Evolutionary conservation across 176 grass and related monocot genomes (phyloP).

Genomic region (Rhynchospora pubera): DNA sequence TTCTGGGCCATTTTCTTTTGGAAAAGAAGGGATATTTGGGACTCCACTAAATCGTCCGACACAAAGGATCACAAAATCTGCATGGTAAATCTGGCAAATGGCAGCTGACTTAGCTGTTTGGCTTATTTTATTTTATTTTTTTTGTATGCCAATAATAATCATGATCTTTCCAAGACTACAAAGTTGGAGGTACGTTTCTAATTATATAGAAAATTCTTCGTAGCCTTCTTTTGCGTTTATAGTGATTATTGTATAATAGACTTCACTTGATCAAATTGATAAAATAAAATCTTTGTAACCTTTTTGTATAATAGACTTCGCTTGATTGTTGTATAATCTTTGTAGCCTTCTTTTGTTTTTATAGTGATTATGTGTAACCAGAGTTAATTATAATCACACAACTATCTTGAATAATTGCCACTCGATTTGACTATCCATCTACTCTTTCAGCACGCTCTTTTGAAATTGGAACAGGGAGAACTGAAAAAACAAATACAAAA

Average conservation of each 20-base stretch:
- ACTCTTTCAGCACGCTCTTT: too few relatives aligned
- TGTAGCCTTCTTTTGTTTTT: too few relatives aligned
- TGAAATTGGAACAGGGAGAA: too few relatives aligned
- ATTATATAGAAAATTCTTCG: not conserved
- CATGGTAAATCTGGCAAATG: slow-evolving; percentile 7
- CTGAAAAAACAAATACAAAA: too few relatives aligned
- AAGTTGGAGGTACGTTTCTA: not conserved
- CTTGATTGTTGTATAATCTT: too few relatives aligned
- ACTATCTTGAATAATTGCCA: not conserved
- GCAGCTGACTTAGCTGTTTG: not conserved
- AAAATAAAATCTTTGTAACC: too few relatives aligned
- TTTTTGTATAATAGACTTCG: too few relatives aligned
- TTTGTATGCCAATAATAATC: not conserved
- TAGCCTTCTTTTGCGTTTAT: not conserved
- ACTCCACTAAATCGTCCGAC: slow-evolving; percentile 25
- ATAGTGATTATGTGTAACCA: not conserved
- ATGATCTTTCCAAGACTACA: not conserved
- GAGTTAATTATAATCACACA: not conserved
- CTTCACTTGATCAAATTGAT: not conserved
- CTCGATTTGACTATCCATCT: not conserved
- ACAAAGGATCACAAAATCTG: slow-evolving; percentile 30
- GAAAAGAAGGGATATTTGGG: slow-evolving; percentile 23
- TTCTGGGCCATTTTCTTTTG: not conserved
- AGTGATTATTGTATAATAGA: not conserved
- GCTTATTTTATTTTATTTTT: not conserved